These are phyloP conservation scores for Platanus orientalis DNA, from an alignment of 164 flowering plant genomes.

Conservation along the genomic window DNA sequence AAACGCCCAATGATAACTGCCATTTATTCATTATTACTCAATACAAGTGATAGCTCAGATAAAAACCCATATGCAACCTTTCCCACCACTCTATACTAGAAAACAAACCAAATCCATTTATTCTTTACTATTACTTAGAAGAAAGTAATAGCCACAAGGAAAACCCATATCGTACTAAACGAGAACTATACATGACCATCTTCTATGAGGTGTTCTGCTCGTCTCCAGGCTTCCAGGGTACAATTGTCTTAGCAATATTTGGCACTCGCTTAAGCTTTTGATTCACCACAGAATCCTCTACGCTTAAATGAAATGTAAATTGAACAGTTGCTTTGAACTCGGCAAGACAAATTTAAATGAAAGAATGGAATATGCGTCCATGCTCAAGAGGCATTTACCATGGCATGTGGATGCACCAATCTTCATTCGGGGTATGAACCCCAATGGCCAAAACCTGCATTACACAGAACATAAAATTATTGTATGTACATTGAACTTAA, in stretches of 20 bases:
- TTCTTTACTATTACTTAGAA: background rate
- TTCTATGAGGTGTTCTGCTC: background rate
- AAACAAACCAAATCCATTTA: background rate
- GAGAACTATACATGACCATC: background rate
- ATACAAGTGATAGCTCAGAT: no score
- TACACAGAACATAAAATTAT: no score
- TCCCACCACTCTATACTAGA: no score
- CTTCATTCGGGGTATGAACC: no score
- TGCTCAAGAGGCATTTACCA: background rate
- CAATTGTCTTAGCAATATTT: background rate
- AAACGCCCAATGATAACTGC: no score
- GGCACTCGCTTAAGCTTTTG: constrained; percentile 1
- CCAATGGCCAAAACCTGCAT: background rate
- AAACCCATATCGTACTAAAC: background rate
- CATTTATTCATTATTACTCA: no score
- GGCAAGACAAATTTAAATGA: background rate
- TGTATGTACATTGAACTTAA: no score
- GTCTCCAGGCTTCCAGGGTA: background rate
- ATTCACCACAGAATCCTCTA: background rate
- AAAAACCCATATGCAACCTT: no score
- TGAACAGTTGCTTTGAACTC: background rate
- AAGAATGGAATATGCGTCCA: background rate
- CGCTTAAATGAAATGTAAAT: background rate
- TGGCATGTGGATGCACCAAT: background rate
- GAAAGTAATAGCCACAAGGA: background rate